Base-by-base conservation (phyloP, 805 yeast genomes). In the Myxozyma neotropica region DNA sequence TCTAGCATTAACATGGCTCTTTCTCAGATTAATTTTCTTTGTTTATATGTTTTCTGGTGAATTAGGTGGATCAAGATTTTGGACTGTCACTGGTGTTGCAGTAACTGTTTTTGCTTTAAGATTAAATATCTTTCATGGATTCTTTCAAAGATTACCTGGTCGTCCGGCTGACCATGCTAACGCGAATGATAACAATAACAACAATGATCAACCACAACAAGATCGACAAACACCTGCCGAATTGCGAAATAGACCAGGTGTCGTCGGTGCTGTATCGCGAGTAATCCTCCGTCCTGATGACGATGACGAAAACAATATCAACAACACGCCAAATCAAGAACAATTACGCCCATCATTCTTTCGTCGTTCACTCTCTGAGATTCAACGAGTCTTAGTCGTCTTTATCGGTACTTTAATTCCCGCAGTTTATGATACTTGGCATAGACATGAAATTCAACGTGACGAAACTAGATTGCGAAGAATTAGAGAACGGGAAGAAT, bases 391-490 rank as follows among this genome's bases (percentile, higher is more conserved):
- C n/a, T 49, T 64, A 19, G 44, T 65, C 5, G 53, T 65, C 29
- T 65, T 65, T 31, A 29, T 65, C 24, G 66, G 59, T 23, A 64
- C 63, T 39, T 43, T 65, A 19, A 40, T 65, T n/a, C 68, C 68
- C 36, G 51, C 61, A 2, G 56, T 65, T n/a, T 62, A 65, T 42
- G 68, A 65, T 26, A 50, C 57, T n/a, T 65, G 68, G 67, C 63
- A 57, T 33, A 33, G 66, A 23, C 57, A 54, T 38, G 66, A 62
- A 33, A 33, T 48, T 27, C 57, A 36, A 31, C 39, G 52, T 2
- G 55, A 52, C 17, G 63, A 59, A 23, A 42, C 36, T 33, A 31
- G 42, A 12, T 19, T 29, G 27, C 47, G 52, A 42, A 48, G 40
- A 40, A 26, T 50, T 27, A 15, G 58, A 53, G 53, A 51, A 29